Conservation (phyloP, 78 protist genomes). For the Pigoraptor vietnamica region DNA sequence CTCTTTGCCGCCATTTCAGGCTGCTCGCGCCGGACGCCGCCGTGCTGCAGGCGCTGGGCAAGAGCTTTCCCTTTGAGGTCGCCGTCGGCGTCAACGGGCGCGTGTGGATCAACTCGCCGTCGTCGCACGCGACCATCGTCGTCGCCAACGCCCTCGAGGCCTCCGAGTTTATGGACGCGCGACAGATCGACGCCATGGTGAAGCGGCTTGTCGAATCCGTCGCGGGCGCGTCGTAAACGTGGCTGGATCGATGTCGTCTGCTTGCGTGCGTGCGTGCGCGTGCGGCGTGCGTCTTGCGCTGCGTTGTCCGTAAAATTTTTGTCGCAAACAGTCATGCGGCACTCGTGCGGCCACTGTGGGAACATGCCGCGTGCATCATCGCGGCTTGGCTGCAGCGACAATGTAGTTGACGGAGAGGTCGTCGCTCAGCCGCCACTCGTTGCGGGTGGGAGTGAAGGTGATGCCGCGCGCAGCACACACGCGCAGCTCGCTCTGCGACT, state of each 20-base stretch:
- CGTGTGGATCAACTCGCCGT: slow-evolving; percentile 61
- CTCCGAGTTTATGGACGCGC: slow-evolving; percentile 42
- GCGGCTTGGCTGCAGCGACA: not conserved
- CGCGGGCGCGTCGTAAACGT: not conserved
- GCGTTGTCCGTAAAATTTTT: not conserved
- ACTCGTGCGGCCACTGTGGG: not conserved
- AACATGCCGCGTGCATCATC: no score
- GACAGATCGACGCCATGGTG: slow-evolving; percentile 26
- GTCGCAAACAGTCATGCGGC: no score
- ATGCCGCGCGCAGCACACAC: not conserved
- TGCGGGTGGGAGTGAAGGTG: not conserved
- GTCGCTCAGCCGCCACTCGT: not conserved
- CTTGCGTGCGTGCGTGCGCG: not conserved
- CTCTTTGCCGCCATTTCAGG: no score
- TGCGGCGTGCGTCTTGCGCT: not conserved
- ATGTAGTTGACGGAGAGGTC: not conserved
- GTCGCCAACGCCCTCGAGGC: slow-evolving; percentile 45
- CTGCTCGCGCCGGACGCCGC: slow-evolving; percentile 39
- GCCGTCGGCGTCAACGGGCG: slow-evolving; percentile 76
- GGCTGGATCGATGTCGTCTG: no score
- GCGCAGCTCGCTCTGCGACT: not conserved
- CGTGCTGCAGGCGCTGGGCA: slow-evolving; percentile 39
- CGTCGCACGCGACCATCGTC: slow-evolving; percentile 13
- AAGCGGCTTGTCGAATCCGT: not conserved
- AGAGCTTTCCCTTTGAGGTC: slow-evolving; percentile 50